A percentile compares a stretch with the other conserved stretches of the same genome.
phyloP scores from a whole-genome alignment of 176 grass and related monocot species.

The Raddia guianensis region DNA sequence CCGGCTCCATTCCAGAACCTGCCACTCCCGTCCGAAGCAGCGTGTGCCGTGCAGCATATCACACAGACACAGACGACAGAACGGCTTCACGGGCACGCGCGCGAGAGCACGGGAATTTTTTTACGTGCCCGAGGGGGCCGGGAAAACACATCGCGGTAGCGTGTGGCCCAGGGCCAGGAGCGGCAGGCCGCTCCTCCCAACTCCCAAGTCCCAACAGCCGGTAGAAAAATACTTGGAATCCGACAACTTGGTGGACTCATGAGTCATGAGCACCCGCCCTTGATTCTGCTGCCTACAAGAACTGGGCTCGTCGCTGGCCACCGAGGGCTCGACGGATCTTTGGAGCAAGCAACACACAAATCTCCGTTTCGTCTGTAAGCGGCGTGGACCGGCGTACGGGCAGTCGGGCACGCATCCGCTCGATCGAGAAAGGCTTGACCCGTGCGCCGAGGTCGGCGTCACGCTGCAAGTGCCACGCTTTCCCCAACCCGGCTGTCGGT shows the following conservation, averaged over 20 bases:
- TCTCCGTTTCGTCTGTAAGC: background rate
- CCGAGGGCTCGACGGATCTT: background rate
- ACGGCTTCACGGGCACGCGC: background rate
- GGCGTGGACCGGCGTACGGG: background rate
- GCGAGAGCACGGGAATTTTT: background rate
- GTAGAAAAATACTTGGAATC: background rate
- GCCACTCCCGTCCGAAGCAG: background rate
- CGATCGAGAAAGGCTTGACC: background rate
- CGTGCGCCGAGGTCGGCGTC: background rate
- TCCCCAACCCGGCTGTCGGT: slow-evolving; percentile 1
- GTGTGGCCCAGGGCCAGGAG: too few species aligned
- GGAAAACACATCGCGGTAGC: background rate
- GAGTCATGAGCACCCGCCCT: background rate
- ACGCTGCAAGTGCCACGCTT: background rate
- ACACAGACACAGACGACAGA: background rate
- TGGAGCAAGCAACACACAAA: background rate
- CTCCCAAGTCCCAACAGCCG: background rate
- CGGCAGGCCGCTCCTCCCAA: background rate
- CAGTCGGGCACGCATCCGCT: background rate
- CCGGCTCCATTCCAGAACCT: slow-evolving; percentile 9
- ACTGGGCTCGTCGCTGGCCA: background rate
- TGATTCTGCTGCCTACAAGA: background rate
- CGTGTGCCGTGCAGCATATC: background rate
- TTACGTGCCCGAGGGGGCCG: background rate
- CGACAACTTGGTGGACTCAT: background rate